Percentiles rank a stretch among this genome's conserved stretches.
These are phyloP conservation scores for Elongisporangium senticosum DNA, from an alignment of 352 stramenopile genomes.

Conservation along the genomic window DNA sequence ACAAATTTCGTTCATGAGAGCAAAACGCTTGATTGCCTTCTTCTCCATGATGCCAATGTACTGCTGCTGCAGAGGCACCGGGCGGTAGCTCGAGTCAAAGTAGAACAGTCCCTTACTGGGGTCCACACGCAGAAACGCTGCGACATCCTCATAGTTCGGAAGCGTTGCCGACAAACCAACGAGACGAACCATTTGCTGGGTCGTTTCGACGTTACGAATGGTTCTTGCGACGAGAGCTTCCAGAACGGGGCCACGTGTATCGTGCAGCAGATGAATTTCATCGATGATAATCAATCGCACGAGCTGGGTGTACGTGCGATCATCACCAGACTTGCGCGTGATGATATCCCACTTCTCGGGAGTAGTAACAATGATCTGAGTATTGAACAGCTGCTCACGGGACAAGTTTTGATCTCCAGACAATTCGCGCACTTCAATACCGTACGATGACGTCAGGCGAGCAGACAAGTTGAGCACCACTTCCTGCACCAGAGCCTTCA, in stretches of 20 bases:
- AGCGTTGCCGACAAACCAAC: constrained; percentile 98
- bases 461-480: constrained; percentile 97
- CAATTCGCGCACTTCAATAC: constrained; percentile 95
- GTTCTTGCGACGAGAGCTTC: constrained; percentile 97
- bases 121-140: constrained; percentile 97
- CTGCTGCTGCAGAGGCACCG: constrained; percentile 98
- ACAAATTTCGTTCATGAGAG: constrained; percentile 99
- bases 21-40: constrained; percentile 98
- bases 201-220: constrained; percentile 97
- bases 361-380: constrained; percentile 99
- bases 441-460: constrained; percentile 89
- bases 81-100: constrained; percentile 99
- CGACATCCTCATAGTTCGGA: constrained; percentile 99
- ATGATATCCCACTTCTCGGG: constrained; percentile 99
- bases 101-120: constrained; percentile 98
- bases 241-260: constrained; percentile 97
- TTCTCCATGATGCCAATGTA: constrained; percentile 99
- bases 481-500: constrained; percentile 99
- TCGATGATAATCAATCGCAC: constrained; percentile 99
- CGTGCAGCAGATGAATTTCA: constrained; percentile 99
- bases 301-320: constrained; percentile 97
- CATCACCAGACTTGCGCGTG: constrained; percentile 97
- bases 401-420: constrained; percentile 98
- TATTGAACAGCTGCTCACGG: constrained; percentile 96
- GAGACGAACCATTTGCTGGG: constrained; percentile 95